phyloP scores from a whole-genome alignment of 2,329 filamentous ascomycete genomes.

The Pseudocercospora fuligena region DNA sequence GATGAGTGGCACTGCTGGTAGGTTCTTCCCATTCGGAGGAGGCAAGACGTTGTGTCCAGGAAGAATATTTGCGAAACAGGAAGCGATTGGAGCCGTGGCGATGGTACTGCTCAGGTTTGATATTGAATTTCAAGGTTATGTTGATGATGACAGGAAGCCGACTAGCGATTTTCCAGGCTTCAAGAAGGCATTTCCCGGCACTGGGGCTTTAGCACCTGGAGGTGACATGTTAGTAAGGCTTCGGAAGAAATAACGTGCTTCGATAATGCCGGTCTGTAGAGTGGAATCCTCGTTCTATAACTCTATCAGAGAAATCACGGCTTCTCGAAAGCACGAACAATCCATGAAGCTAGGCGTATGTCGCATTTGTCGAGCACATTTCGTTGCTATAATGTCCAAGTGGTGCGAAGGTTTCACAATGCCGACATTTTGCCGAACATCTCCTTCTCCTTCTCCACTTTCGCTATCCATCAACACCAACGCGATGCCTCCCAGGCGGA shows the following conservation, averaged over 20 bases:
- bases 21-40: conserved; percentile 42
- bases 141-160: conserved; percentile 31
- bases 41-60: conserved; percentile 37
- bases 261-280: neutral
- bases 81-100: conserved; percentile 35
- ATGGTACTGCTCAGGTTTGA: conserved; percentile 36
- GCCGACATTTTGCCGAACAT: no score
- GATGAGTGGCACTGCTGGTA: conserved; percentile 35
- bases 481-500: no score
- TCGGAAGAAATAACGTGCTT: conserved; percentile 9
- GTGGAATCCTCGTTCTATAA: neutral
- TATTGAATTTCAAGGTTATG: conserved; percentile 33
- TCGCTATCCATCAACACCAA: neutral
- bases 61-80: conserved; percentile 39
- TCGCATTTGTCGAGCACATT: no score
- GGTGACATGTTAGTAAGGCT: conserved; percentile 36
- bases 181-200: conserved; percentile 31
- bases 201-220: conserved; percentile 33
- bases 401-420: no score
- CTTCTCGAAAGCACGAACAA: no score
- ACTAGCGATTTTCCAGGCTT: conserved; percentile 31
- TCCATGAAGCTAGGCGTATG: no score
- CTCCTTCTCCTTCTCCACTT: no score
- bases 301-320: no score
- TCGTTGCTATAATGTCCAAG: neutral